These are phyloP conservation scores for Pascua sp. DNA, from an alignment of 1,284 basidiomycete species.

Conservation along the genomic window DNA sequence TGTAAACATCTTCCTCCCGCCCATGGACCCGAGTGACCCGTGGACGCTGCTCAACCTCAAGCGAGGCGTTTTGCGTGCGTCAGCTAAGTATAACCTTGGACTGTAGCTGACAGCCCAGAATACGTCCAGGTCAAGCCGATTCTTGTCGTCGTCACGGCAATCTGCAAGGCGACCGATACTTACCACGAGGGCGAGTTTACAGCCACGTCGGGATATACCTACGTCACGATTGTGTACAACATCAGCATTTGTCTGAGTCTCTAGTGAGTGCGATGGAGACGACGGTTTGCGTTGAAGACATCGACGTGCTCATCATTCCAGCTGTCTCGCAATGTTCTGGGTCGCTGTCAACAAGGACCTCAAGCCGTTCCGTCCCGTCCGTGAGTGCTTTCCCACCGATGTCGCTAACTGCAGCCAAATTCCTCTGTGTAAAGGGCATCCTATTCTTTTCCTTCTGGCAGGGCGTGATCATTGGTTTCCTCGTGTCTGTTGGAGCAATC, in stretches of 20 bases:
- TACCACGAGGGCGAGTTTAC: conserved; percentile 88
- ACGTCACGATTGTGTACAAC: conserved; percentile 75
- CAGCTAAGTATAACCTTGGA: background rate
- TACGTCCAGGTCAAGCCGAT: conserved; percentile 96
- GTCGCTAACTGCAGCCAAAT: conserved; percentile 67
- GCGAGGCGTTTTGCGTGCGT: conserved; percentile 86
- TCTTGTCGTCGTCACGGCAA: conserved; percentile 75
- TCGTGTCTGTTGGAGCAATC: conserved; percentile 78
- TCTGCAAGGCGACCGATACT: conserved; percentile 79
- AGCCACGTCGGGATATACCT: conserved; percentile 83
- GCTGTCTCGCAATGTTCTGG: conserved; percentile 93
- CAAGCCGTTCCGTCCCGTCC: conserved; percentile 72
- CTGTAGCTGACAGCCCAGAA: conserved; percentile 57
- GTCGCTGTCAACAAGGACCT: conserved; percentile 80
- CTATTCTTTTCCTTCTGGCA: conserved; percentile 99
- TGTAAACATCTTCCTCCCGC: conserved; percentile 64
- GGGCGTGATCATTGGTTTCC: conserved; percentile 75
- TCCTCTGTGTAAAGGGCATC: conserved; percentile 96
- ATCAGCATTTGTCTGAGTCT: conserved; percentile 52
- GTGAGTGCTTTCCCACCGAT: conserved; percentile 19
- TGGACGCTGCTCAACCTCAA: conserved; percentile 92
- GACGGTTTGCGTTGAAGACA: conserved; percentile 57
- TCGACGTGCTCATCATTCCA: conserved; percentile 24
- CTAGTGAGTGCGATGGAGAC: conserved; percentile 31
- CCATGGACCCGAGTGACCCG: conserved; percentile 84